These are phyloP conservation scores for Pichia occidentalis DNA, from an alignment of 805 yeast species.

Conservation along the genomic window DNA sequence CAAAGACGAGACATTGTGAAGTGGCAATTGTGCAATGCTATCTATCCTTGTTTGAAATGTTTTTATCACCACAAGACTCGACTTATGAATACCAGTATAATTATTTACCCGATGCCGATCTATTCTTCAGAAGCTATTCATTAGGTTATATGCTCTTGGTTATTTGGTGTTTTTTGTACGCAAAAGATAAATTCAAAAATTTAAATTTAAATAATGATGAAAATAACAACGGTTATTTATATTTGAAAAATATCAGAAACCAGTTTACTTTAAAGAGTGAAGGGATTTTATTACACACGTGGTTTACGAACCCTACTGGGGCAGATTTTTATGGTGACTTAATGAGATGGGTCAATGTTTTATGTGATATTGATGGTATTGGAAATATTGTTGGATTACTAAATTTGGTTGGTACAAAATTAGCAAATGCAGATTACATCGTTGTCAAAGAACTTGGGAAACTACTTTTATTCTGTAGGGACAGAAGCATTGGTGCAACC, in stretches of 20 bases:
- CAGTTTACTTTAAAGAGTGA: conserved; percentile 34
- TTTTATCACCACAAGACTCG: conserved; percentile 46
- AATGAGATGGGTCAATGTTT: conserved; percentile 34
- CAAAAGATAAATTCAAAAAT: conserved; percentile 34
- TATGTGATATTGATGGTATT: conserved; percentile 36
- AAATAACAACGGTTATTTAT: conserved; percentile 44
- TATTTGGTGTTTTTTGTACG: conserved; percentile 48
- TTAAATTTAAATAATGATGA: conserved; percentile 28
- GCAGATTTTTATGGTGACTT: conserved; percentile 37
- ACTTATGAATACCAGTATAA: conserved; percentile 35
- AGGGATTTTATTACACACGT: conserved; percentile 28
- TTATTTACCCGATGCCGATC: conserved; percentile 48
- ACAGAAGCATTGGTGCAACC: conserved; percentile 44
- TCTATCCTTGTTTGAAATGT: conserved; percentile 55
- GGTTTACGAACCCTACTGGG: conserved; percentile 30
- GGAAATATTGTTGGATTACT: conserved; percentile 53
- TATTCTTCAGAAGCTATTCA: conserved; percentile 38
- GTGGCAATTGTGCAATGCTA: conserved; percentile 56
- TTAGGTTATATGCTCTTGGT: conserved; percentile 37
- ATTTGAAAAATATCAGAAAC: conserved; percentile 42
- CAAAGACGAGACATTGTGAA: conserved; percentile 41
- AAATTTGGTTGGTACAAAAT: conserved; percentile 36
- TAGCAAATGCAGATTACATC: conserved; percentile 44
- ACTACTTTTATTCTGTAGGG: conserved; percentile 46
- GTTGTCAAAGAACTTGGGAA: conserved; percentile 51